Evolutionary conservation across 2,329 filamentous ascomycete species (phyloP), one percentile per base, ranked within the genome.

Genomic region (Thelonectria blattea): DNA sequence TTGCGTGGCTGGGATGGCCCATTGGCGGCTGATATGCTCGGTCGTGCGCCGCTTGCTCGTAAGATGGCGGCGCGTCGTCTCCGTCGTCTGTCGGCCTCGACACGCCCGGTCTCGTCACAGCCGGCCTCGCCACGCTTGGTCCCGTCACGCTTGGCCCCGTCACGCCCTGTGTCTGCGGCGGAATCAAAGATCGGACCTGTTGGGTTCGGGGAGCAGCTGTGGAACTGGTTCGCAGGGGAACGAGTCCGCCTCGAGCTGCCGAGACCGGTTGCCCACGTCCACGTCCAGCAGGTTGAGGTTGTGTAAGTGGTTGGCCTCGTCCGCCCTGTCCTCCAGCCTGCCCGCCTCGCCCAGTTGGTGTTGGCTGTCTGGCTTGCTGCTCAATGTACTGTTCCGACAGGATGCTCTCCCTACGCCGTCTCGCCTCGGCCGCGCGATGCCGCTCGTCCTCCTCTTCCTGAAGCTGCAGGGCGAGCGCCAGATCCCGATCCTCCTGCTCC

Each of bases 381-480:
- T 90, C 86, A 58, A 93, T 90, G 65, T 84, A 91, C 63, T 88
- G 86, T 70, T 90, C 88, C 0, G 88, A 91, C 1, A 91, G 80
- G 58, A 86, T 79, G 56, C 86, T 87, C 73, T 93, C 88, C n/a
- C 86, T 81, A 11, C 82, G 80, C 8, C 88, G 83, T 1, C 88
- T 84, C 10, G 85, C 86, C 58, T 87, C 83, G 50, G 87, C 83
- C 51, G 86, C 83, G n/a, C 85, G 84, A 64, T 93, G 87, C 14
- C 88, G 85, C 69, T 92, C 88, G 65, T 97, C 92, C 74, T 98
- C 94, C 73, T 97, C 93, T 71, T 98, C 95, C 73, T 98, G 94
- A 1, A 97, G 84, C 72, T 98, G 95, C 7, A 99, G 81, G 0
- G 94, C 93, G 3, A 98, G 83, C 0, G 95, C 95, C 30, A 97